A percentile compares a stretch with the other conserved stretches of the same genome.
phyloP scores from a whole-genome alignment of 1,284 basidiomycete genomes.

The Fomitopsis pinicola region DNA sequence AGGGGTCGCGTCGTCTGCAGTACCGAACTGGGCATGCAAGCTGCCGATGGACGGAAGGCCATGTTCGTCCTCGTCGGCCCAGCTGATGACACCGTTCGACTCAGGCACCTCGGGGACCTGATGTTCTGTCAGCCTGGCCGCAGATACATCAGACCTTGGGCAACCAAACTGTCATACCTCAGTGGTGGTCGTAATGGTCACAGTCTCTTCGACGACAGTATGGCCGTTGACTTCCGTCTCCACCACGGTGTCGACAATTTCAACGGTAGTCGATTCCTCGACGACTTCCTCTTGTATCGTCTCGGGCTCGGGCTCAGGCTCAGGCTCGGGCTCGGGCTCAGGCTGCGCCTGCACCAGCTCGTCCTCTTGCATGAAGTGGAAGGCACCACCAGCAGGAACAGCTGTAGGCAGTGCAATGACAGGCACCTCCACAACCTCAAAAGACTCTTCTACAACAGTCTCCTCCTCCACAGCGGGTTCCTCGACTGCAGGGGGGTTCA shows the following conservation, averaged over 20 bases:
- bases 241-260: constrained; percentile 19
- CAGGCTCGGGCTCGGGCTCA: constrained; percentile 27
- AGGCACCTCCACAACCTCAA: constrained; percentile 17
- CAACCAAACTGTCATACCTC: constrained; percentile 17
- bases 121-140: background rate
- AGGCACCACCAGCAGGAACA: constrained; percentile 43
- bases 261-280: constrained; percentile 21
- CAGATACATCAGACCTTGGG: background rate
- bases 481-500: constrained; percentile 39
- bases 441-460: constrained; percentile 7
- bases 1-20: constrained; percentile 43
- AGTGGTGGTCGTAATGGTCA: constrained; percentile 20
- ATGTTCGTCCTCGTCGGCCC: constrained; percentile 45
- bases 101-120: constrained; percentile 38
- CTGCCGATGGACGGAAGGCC: constrained; percentile 36
- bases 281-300: constrained; percentile 10
- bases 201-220: constrained; percentile 21
- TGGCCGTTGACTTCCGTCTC: constrained; percentile 23
- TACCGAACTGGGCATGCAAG: constrained; percentile 39
- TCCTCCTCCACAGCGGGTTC: constrained; percentile 10
- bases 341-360: constrained; percentile 44
- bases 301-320: constrained; percentile 19
- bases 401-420: constrained; percentile 34
- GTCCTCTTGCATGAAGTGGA: constrained; percentile 76
- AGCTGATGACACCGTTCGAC: constrained; percentile 36